Conservation (phyloP, 495 filamentous ascomycete species). For the Tetracladium marchalianum region DNA sequence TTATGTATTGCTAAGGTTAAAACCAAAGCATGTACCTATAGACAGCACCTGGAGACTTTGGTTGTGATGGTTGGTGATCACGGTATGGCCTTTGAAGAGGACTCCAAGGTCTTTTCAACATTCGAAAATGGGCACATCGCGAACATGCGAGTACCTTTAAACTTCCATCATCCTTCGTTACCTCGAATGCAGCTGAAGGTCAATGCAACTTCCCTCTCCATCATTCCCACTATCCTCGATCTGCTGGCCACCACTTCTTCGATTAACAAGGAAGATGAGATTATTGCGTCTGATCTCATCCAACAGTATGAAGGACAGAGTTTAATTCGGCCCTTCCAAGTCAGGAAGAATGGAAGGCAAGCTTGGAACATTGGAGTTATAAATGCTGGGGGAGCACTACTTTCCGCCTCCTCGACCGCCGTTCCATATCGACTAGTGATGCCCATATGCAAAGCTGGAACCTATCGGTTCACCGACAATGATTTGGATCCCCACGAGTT, state of each 20-base stretch:
- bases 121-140: constrained; percentile 41
- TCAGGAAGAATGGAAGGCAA: constrained; percentile 24
- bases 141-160: constrained; percentile 41
- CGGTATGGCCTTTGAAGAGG: constrained; percentile 34
- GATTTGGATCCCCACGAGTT: constrained; percentile 28
- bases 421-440: constrained; percentile 30
- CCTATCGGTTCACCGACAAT: constrained; percentile 29
- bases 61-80: constrained; percentile 41
- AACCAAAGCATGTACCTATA: constrained; percentile 28
- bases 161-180: constrained; percentile 36
- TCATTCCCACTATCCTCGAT: constrained; percentile 41
- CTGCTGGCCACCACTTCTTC: constrained; percentile 35
- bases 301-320: constrained; percentile 39
- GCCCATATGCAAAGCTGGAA: constrained; percentile 29
- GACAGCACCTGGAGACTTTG: constrained; percentile 38
- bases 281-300: constrained; percentile 28
- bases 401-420: constrained; percentile 30
- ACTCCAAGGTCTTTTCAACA: constrained; percentile 32
- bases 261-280: constrained; percentile 22
- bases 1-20: constrained; percentile 35
- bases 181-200: constrained; percentile 32
- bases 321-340: constrained; percentile 30
- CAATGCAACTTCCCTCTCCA: constrained; percentile 34
- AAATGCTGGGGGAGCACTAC: constrained; percentile 33
- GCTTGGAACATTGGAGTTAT: constrained; percentile 37